Base-by-base conservation (phyloP, 192 early-diverging fungal genomes). In the Backusella psychrophila region DNA sequence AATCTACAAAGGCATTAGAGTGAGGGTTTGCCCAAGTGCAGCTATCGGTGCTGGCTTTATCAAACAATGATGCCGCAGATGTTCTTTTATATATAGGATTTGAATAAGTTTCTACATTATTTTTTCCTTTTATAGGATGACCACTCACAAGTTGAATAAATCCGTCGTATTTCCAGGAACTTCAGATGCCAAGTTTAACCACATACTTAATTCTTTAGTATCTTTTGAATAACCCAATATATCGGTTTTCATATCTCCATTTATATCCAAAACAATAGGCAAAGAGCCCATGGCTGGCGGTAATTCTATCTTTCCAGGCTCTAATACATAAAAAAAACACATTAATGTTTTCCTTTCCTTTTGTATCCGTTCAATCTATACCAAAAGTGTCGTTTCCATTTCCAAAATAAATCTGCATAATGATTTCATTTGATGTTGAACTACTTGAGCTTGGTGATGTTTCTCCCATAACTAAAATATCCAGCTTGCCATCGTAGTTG, bases 1-100 rank as follows among this genome's bases (percentile, higher is more conserved):
- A 79, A 82, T 98, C 96, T 0, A 98, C 75, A 88, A 97, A 98
- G 5, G 95, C 95, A 81, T 92, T 96, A 0, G 95, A 96, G 77
- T 98, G 95, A n/a, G 94, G 94, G 53, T 87, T 75, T 15, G 92
- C 80, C n/a, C 90, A 86, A 46, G 53, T 83, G 78, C 96, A 98
- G 65, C 87, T 84, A 19, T 34, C 41, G 6, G 74, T 66, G 26
- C 52, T 41, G 19, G 21, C 21, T 36, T 49, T 44, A 49, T 83
- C 74, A 23, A 83, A 77, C 5, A 66, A 5, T 6, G 56, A 66
- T 21, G 38, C n/a, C 3, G 77, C 78, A 3, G 81, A 79, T 34
- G 35, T 76, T 67, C 33, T 81, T 44, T 39, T 39, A 39, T 3
- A 39, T 41, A 68, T 26, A 29, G 15, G 15, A 0, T 15, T 36